These are phyloP conservation scores for Chlorella sp. DNA, from an alignment of 139 green algal genomes.

Conservation along the genomic window DNA sequence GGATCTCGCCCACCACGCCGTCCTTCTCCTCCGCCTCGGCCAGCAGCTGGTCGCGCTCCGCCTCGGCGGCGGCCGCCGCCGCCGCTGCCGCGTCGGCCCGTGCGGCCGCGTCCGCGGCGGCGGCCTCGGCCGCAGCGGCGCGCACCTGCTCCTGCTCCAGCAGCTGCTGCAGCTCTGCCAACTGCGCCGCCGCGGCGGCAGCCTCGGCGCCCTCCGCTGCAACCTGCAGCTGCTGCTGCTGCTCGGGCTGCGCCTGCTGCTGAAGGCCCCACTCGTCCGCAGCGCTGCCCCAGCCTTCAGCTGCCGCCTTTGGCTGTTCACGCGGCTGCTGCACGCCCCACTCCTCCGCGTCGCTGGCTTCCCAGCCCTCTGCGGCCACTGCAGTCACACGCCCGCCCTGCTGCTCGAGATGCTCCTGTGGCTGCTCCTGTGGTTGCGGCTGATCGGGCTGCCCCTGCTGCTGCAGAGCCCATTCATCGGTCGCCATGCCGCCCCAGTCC, in stretches of 20 bases:
- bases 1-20: conserved; percentile 3
- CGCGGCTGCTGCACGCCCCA: conserved; percentile 11
- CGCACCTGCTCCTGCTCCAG: conserved; percentile 5
- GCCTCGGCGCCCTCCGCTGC: background rate
- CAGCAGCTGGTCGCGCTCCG: background rate
- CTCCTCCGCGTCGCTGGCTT: background rate
- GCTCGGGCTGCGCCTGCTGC: background rate
- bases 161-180: conserved; percentile 4
- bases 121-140: background rate
- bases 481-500: no score
- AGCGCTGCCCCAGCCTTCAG: background rate
- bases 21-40: conserved; percentile 20
- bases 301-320: background rate
- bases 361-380: background rate
- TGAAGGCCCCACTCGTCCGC: background rate
- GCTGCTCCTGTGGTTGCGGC: background rate
- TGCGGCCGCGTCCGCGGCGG: background rate
- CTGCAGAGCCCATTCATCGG: no score
- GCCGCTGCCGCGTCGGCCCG: background rate
- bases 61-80: conserved; percentile 10
- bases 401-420: background rate
- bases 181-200: background rate
- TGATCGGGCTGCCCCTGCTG: no score
- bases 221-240: conserved; percentile 11
- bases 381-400: no score